Conservation (phyloP, 805 yeast genomes). For the Candida silvicultrix region DNA sequence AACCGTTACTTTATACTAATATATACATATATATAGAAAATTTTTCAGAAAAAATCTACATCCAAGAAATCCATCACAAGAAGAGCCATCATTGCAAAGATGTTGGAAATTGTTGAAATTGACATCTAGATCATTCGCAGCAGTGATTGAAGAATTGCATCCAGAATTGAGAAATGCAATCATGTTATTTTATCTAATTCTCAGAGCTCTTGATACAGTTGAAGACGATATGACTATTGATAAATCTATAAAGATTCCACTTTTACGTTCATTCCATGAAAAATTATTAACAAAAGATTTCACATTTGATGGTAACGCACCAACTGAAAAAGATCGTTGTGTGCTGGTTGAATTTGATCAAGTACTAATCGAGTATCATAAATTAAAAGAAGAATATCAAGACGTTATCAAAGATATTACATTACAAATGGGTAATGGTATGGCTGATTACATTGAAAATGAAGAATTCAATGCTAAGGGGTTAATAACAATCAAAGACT, state of each 20-base stretch:
- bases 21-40: conserved; percentile 1
- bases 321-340: conserved; percentile 72
- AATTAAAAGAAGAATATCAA: conserved; percentile 69
- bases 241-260: conserved; percentile 63
- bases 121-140: conserved; percentile 91
- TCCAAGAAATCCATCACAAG: conserved; percentile 28
- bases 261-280: conserved; percentile 61
- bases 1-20: no score
- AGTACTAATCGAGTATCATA: conserved; percentile 65
- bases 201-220: conserved; percentile 90
- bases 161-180: conserved; percentile 82
- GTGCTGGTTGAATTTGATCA: conserved; percentile 77
- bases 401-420: conserved; percentile 75
- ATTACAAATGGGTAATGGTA: conserved; percentile 89
- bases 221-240: conserved; percentile 93
- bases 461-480: conserved; percentile 78
- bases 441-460: conserved; percentile 86
- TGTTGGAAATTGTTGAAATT: conserved; percentile 62
- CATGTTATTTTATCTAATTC: conserved; percentile 76
- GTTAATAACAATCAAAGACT: conserved; percentile 70
- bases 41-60: conserved; percentile 33
- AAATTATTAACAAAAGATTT: conserved; percentile 64
- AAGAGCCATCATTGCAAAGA: conserved; percentile 39
- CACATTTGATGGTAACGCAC: conserved; percentile 73
- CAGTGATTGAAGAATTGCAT: conserved; percentile 84